Conservation (phyloP, 495 filamentous ascomycete species). For the Apiosordaria backusii region DNA sequence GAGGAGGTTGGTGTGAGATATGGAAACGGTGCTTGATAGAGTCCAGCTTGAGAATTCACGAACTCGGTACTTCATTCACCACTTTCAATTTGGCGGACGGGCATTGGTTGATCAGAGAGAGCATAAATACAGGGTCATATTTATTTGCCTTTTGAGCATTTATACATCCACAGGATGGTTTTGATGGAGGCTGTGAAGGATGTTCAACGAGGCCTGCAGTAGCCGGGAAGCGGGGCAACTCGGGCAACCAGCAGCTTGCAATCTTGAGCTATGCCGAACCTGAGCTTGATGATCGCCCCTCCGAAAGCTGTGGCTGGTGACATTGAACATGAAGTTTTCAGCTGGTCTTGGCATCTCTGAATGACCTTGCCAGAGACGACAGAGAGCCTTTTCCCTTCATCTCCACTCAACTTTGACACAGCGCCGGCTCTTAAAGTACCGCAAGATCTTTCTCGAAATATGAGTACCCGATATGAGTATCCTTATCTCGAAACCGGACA, state of each 20-base stretch:
- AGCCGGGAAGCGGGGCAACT: no score
- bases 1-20: no score
- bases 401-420: neutral
- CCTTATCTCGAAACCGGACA: neutral
- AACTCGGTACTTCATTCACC: no score
- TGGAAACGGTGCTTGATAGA: no score
- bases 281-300: neutral
- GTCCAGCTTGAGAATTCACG: no score
- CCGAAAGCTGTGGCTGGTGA: neutral
- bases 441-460: neutral
- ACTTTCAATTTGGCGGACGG: no score
- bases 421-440: neutral
- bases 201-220: no score
- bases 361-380: neutral
- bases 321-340: neutral
- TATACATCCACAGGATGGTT: no score
- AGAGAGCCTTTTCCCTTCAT: neutral
- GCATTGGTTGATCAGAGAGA: no score
- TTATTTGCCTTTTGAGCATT: no score
- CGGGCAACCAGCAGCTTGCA: neutral
- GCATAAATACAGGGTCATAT: no score
- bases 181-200: no score
- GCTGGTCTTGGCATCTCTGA: neutral
- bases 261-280: neutral
- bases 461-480: conserved; percentile 4